Evolutionary conservation across 2,329 filamentous ascomycete genomes (phyloP).

Genomic region (Talaromyces amestolkiae): DNA sequence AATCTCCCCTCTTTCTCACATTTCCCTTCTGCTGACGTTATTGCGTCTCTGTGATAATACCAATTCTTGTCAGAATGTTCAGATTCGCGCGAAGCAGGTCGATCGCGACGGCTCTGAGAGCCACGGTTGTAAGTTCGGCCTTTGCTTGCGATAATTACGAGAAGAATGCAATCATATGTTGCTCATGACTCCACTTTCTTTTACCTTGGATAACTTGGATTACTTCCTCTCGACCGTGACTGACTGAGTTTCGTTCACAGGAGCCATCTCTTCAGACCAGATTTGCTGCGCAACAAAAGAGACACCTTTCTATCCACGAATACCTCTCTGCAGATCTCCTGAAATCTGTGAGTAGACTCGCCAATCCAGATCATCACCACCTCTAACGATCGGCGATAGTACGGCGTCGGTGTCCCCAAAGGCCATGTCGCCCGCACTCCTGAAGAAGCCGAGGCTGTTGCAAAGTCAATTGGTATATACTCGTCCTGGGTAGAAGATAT

Average conservation of each 20-base stretch:
- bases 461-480: conserved; percentile 74
- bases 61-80: conserved; percentile 61
- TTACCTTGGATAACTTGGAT: neutral
- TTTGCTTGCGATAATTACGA: conserved; percentile 2
- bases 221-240: conserved; percentile 26
- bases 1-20: conserved; percentile 1
- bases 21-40: neutral
- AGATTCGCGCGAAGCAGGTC: conserved; percentile 79
- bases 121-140: conserved; percentile 64
- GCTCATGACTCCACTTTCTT: neutral
- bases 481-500: neutral
- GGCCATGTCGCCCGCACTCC: conserved; percentile 79
- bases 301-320: conserved; percentile 95
- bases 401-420: conserved; percentile 90
- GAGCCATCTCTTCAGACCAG: conserved; percentile 55
- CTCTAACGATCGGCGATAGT: conserved; percentile 53
- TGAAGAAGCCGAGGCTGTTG: conserved; percentile 86
- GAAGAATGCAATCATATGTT: neutral
- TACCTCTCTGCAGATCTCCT: conserved; percentile 94
- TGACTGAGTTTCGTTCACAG: conserved; percentile 50
- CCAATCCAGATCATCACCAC: neutral
- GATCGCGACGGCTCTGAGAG: conserved; percentile 74
- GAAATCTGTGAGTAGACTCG: conserved; percentile 54
- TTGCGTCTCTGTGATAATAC: conserved; percentile 6
- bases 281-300: conserved; percentile 70